Evolutionary conservation across 2,329 filamentous ascomycete species (phyloP), one percentile per base, ranked within the genome.

Genomic region (Dendrostoma leiphaemia): DNA sequence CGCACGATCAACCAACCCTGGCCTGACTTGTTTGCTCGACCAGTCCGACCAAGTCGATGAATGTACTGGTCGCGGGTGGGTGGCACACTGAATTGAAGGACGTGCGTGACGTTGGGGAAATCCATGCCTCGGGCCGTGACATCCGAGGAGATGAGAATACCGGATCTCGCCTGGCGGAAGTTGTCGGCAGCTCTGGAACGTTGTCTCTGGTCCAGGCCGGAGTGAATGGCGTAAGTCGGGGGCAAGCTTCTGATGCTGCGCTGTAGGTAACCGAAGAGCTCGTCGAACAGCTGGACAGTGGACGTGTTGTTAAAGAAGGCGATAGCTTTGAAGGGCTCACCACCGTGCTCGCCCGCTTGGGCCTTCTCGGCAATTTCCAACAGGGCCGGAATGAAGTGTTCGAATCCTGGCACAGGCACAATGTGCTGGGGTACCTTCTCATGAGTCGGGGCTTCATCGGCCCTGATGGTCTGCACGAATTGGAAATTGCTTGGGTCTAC

Each of bases 261-360:
- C 19, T 63, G 62, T 21, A 69, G 60, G 47, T 84, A 72, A 29
- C 75, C 74, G 41, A 70, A 68, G 64, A 91, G 82, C 21, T 87
- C 72, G 15, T 80, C 74, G 19, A 79, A 74, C 45, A 91, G 75
- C 54, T 85, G 78, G 41, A 91, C 89, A 59, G 88, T 80, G 23
- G 83, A 81, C 1, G 89, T 95, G 21, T 88, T 90, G 64, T 89
- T 89, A 69, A 93, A 88, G 74, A 96, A 99, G 38, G 96, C 76
- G 57, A 99, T 95, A n/a, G 91, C 90, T 79, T 99, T 99, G 82
- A 97, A 97, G 0, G 90, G 89, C 15, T 70, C 70, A 3, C 58
- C 63, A 4, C 69, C 68, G 2, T 63, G 69, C 59, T 77, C 72
- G 59, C 70, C 65, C 2, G 56, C 32, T 59, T 69, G 62, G 2